These are phyloP conservation scores for Dioscorea dumetorum DNA, from an alignment of 106 monocot genomes.

Conservation along the genomic window DNA sequence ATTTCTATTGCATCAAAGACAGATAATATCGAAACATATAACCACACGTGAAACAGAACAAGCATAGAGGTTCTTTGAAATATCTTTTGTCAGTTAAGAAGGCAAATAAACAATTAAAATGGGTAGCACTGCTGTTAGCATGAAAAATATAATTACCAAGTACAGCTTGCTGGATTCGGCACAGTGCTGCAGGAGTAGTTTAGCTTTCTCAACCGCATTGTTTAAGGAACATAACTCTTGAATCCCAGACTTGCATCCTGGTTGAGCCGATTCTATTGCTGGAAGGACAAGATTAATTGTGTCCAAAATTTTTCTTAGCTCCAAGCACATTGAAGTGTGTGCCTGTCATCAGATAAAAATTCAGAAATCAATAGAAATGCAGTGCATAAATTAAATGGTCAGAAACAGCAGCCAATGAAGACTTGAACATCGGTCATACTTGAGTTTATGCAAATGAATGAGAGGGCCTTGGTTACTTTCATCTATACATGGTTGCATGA, in stretches of 20 bases:
- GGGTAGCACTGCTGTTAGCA: neutral
- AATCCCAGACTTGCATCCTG: constrained; percentile 69
- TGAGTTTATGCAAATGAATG: neutral
- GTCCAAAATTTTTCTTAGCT: constrained; percentile 51
- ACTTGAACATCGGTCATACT: neutral
- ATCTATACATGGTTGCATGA: neutral
- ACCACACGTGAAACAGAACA: too few species aligned
- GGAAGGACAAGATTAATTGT: constrained; percentile 50
- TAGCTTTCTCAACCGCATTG: constrained; percentile 58
- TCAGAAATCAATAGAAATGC: neutral
- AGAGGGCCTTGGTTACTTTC: neutral
- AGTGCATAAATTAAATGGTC: neutral
- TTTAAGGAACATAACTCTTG: constrained; percentile 64
- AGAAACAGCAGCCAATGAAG: neutral
- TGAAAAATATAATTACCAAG: constrained; percentile 44
- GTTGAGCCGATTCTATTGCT: constrained; percentile 74
- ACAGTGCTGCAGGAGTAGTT: constrained; percentile 58
- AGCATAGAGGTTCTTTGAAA: too few species aligned
- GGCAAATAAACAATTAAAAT: neutral
- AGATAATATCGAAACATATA: too few species aligned
- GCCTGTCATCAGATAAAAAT: constrained; percentile 27
- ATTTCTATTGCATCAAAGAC: too few species aligned
- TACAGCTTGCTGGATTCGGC: constrained; percentile 81
- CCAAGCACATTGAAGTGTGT: constrained; percentile 50
- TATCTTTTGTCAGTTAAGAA: neutral